Conservation (phyloP, 768 basidiomycete genomes). For the Strobilomyces dryophilus region DNA sequence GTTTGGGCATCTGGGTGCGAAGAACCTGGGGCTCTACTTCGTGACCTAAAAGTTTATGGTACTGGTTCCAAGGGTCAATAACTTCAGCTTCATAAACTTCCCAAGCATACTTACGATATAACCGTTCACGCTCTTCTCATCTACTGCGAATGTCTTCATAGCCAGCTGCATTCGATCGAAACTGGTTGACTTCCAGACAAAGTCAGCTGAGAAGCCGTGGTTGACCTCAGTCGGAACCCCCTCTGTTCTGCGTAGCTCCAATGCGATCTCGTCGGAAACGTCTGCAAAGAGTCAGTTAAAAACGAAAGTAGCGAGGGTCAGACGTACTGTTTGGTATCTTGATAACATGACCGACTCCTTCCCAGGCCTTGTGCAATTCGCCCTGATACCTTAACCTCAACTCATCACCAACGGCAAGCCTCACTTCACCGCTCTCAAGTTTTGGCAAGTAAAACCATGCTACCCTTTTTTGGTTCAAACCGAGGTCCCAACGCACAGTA, state of each 20-base stretch:
- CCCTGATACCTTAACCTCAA: constrained; percentile 85
- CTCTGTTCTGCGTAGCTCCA: constrained; percentile 87
- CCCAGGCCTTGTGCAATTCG: constrained; percentile 90
- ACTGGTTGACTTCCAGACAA: constrained; percentile 99
- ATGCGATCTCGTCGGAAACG: constrained; percentile 95
- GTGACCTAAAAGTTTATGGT: constrained; percentile 97
- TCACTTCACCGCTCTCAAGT: constrained; percentile 95
- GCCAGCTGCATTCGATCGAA: constrained; percentile 99
- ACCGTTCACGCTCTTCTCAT: constrained; percentile 98
- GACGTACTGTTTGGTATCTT: constrained; percentile 96
- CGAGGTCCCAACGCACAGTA: constrained; percentile 94
- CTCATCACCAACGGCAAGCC: constrained; percentile 96
- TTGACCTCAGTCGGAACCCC: constrained; percentile 93
- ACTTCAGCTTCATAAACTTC: not conserved
- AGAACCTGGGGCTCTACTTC: constrained; percentile 93
- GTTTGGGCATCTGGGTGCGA: constrained; percentile 91
- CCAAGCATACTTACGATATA: constrained; percentile 73
- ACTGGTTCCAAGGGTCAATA: constrained; percentile 45
- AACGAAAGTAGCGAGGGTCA: not conserved
- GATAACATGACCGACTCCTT: constrained; percentile 96
- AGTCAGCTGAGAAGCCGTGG: constrained; percentile 95
- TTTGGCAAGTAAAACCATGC: constrained; percentile 98
- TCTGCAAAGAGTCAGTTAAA: constrained; percentile 45
- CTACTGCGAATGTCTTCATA: constrained; percentile 99
- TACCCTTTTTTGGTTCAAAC: constrained; percentile 97